A percentile compares a stretch with the other conserved stretches of the same genome.
phyloP scores from a whole-genome alignment of 805 yeast genomes.

The Wickerhamomyces chambardii region DNA sequence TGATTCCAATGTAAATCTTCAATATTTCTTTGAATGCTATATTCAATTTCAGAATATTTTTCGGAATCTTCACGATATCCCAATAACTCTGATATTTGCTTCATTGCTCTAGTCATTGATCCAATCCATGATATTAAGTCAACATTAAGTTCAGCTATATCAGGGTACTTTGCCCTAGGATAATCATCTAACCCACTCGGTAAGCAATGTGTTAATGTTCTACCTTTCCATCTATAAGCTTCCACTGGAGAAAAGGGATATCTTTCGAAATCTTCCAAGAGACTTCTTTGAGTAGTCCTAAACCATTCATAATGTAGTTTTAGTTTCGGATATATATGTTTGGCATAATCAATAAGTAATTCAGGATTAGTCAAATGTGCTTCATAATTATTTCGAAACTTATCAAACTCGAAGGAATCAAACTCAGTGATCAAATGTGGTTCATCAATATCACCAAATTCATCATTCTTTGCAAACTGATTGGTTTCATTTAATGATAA shows the following conservation, averaged over 20 bases:
- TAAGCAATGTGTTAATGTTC: slow-evolving; percentile 75
- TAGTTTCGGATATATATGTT: slow-evolving; percentile 65
- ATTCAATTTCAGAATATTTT: slow-evolving; percentile 43
- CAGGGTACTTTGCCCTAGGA: slow-evolving; percentile 78
- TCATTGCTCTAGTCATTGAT: slow-evolving; percentile 79
- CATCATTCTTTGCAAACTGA: too few relatives aligned
- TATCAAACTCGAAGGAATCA: slow-evolving; percentile 13
- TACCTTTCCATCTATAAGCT: slow-evolving; percentile 89
- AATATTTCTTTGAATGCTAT: slow-evolving; percentile 51
- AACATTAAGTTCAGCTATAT: slow-evolving; percentile 82
- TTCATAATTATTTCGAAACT: slow-evolving; percentile 29
- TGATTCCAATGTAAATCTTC: slow-evolving; percentile 78
- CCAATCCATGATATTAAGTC: slow-evolving; percentile 93
- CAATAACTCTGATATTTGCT: slow-evolving; percentile 56
- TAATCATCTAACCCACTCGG: slow-evolving; percentile 96
- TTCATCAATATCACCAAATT: slow-evolving; percentile 19
- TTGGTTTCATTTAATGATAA: too few relatives aligned
- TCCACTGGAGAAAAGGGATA: slow-evolving; percentile 41
- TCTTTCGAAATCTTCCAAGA: slow-evolving; percentile 61
- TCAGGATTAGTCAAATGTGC: slow-evolving; percentile 50
- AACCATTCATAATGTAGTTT: slow-evolving; percentile 81
- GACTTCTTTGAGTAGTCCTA: slow-evolving; percentile 72
- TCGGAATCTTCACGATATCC: slow-evolving; percentile 49
- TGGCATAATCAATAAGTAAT: slow-evolving; percentile 48
- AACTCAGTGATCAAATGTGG: slow-evolving; percentile 18